Conservation (phyloP, 2,329 filamentous ascomycete species). For the Pseudocercospora fijiensis region DNA sequence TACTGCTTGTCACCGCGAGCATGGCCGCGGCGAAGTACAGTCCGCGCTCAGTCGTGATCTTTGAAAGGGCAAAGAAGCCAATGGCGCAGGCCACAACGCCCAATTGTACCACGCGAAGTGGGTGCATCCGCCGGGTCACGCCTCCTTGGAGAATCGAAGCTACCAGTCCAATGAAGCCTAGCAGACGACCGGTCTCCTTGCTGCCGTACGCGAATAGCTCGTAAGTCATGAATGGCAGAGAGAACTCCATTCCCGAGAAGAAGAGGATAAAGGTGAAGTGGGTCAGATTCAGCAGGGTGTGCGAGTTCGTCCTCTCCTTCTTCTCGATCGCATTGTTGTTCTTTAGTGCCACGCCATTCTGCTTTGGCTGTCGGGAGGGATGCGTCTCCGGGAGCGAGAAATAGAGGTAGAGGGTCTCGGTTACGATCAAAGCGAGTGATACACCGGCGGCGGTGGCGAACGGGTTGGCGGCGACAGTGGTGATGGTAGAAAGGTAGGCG, state of each 20-base stretch:
- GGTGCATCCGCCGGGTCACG: slow-evolving; percentile 81
- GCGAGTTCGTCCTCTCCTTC: slow-evolving; percentile 70
- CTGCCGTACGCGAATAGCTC: slow-evolving; percentile 84
- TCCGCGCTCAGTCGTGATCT: slow-evolving; percentile 63
- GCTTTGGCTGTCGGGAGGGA: slow-evolving; percentile 39
- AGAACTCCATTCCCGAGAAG: slow-evolving; percentile 98
- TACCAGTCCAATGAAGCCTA: slow-evolving; percentile 88
- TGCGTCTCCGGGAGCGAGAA: slow-evolving; percentile 82
- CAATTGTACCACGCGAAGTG: slow-evolving; percentile 73
- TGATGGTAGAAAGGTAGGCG: slow-evolving; percentile 76
- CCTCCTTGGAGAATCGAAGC: slow-evolving; percentile 90
- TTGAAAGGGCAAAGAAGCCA: slow-evolving; percentile 77
- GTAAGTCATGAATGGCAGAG: slow-evolving; percentile 94
- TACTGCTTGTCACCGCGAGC: slow-evolving; percentile 85
- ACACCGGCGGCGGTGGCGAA: slow-evolving; percentile 92
- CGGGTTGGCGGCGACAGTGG: slow-evolving; percentile 78
- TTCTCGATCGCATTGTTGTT: slow-evolving; percentile 29
- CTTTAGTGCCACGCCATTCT: slow-evolving; percentile 27
- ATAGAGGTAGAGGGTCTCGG: slow-evolving; percentile 88
- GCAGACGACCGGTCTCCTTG: slow-evolving; percentile 75
- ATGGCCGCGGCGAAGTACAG: slow-evolving; percentile 82
- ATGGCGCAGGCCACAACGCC: slow-evolving; percentile 75
- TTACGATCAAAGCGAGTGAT: slow-evolving; percentile 77
- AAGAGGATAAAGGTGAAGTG: slow-evolving; percentile 93
- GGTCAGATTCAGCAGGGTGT: slow-evolving; percentile 74